A percentile compares a stretch with the other conserved stretches of the same genome.
Conservation (phyloP, 305 asterid genomes). For the Coffea humblotiana region DNA sequence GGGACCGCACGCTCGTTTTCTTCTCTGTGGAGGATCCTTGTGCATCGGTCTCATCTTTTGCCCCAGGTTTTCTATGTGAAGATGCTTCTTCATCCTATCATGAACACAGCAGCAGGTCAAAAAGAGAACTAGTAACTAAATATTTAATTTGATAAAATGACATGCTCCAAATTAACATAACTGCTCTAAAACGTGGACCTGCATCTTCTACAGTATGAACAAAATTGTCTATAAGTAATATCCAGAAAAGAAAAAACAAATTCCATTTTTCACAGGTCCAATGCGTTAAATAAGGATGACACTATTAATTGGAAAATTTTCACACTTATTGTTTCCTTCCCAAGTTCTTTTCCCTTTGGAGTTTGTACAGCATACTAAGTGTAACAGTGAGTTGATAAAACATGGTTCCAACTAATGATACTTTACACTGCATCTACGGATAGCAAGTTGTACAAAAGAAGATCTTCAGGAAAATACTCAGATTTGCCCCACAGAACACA, state of each 20-base stretch:
- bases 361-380: background rate
- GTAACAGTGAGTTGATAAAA: background rate
- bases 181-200: background rate
- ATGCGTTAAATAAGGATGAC: background rate
- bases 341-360: background rate
- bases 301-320: background rate
- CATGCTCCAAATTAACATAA: background rate
- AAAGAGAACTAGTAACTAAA: background rate
- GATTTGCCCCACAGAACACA: background rate
- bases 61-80: constrained; percentile 27
- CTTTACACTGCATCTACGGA: background rate
- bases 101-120: constrained; percentile 23
- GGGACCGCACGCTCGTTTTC: constrained; percentile 27
- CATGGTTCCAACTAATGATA: background rate
- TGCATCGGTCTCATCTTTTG: constrained; percentile 33
- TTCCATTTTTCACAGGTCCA: background rate
- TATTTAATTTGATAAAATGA: background rate
- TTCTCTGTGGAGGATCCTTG: constrained; percentile 33
- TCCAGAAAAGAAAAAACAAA: background rate
- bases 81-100: constrained; percentile 58
- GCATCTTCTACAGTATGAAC: background rate
- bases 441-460: background rate
- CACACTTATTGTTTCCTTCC: background rate
- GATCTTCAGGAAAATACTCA: background rate
- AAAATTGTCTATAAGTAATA: background rate